Evolutionary conservation across 139 green algal genomes (phyloP).

Genomic region (Chlorella vulgaris): DNA sequence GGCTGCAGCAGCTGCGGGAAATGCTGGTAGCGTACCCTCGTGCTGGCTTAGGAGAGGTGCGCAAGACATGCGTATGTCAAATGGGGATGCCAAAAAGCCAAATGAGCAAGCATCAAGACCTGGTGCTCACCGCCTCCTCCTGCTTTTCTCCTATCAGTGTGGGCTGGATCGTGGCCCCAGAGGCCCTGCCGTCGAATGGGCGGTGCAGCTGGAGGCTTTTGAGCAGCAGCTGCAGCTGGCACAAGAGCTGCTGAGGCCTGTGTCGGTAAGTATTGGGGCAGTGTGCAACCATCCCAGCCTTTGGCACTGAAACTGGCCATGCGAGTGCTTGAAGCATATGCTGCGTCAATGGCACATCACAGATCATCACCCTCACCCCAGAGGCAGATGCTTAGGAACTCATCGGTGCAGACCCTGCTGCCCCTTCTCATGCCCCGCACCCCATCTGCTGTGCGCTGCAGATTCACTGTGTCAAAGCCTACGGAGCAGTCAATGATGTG

Average conservation of each 20-base stretch:
- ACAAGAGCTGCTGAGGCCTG: constrained; percentile 46
- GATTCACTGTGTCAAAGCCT: constrained; percentile 56
- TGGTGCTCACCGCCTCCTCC: not conserved
- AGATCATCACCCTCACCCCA: no score
- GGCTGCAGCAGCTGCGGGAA: constrained; percentile 43
- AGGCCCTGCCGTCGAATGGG: not conserved
- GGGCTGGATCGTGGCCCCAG: constrained; percentile 38
- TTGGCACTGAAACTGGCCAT: no score
- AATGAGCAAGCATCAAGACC: not conserved
- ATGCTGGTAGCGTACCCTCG: constrained; percentile 32
- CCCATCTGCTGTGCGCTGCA: constrained; percentile 22
- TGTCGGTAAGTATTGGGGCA: constrained; percentile 35
- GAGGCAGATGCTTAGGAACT: no score
- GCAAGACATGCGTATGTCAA: no score
- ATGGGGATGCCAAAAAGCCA: no score
- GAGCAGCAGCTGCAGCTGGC: constrained; percentile 53
- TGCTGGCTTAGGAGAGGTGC: constrained; percentile 57
- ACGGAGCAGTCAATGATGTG: constrained; percentile 47
- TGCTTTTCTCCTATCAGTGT: constrained; percentile 16
- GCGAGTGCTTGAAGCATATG: no score
- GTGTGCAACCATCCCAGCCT: no score
- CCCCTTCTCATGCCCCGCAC: not conserved
- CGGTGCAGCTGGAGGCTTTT: constrained; percentile 48
- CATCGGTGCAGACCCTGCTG: no score
- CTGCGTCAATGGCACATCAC: no score